Evolutionary conservation across 1,284 basidiomycete species (phyloP), one percentile per base, ranked within the genome.

Genomic region (Coniophora puteana): DNA sequence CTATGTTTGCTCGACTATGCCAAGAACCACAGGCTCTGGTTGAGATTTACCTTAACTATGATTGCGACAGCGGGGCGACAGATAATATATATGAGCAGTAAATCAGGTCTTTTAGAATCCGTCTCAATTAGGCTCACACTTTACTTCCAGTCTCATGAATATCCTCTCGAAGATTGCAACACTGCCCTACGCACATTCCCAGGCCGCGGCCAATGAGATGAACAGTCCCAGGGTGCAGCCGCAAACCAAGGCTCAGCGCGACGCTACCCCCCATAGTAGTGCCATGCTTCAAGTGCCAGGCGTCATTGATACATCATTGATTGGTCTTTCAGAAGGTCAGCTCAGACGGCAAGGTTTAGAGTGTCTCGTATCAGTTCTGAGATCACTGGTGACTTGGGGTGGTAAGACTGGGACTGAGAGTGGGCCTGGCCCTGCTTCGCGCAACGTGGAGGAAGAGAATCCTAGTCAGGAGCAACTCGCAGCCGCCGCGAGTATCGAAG

Each of bases 21-120:
- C 88, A 94, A 61, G 93, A 97, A 55, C 93, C 94, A 1, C 94
- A 97, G 61, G 93, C 93, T 6, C 71, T 98, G 13, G 94, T 98
- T 18, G 94, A 98, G 61, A 83, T 97, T 43, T 98, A 97, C 66
- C 81, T 98, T 62, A 98, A 98, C 64, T 97, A 98, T 58, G 94
- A 98, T 56, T 98, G 94, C 59, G 94, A 97, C 58, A 81, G 90
- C 48, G 83, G 91, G 41, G 90, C 93, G 4, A 76, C 78, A 6
- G 94, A 95, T 57, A 97, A 98, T 65, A 94, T 97, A 44, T 98
- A 97, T 61, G 94, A 98, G 58, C 88, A 91, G 85, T 90, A 54
- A 52, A 6, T 66, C 11, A 45, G 35, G n/a, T n/a, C n/a, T n/a
- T n/a, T n/a, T 21, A 5, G 12, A n/a, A 43, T 46, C 33, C 41